phyloP scores from a whole-genome alignment of 2,329 filamentous ascomycete genomes.

The Aspergillus melleus region DNA sequence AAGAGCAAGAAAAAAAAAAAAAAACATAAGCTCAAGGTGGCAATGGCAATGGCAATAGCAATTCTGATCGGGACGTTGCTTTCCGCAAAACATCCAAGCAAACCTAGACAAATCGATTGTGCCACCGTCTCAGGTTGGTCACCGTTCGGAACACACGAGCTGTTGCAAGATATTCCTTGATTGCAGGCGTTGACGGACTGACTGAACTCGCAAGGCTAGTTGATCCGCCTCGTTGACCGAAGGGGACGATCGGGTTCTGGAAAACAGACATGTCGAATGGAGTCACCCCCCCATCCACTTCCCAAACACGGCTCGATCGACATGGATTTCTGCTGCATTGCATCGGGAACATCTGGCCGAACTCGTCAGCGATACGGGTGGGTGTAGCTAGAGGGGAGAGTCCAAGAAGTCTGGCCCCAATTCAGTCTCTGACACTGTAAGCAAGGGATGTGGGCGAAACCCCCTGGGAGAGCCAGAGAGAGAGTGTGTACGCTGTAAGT shows the following conservation, averaged over 20 bases:
- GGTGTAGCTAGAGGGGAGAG: not conserved
- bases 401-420: slow-evolving; percentile 1
- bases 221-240: slow-evolving; percentile 16
- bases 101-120: not conserved
- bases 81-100: not conserved
- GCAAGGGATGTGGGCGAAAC: slow-evolving; percentile 19
- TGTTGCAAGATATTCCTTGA: not conserved
- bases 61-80: not conserved
- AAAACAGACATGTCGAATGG: slow-evolving; percentile 19
- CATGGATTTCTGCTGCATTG: slow-evolving; percentile 13
- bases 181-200: not conserved
- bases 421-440: slow-evolving; percentile 14
- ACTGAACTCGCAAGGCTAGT: slow-evolving; percentile 4
- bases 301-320: slow-evolving; percentile 15
- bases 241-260: slow-evolving; percentile 23
- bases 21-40: not conserved
- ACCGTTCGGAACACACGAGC: not conserved
- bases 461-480: not conserved
- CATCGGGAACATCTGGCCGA: slow-evolving; percentile 2
- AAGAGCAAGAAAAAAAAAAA: too few relatives aligned
- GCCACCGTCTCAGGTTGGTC: not conserved
- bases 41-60: not conserved
- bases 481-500: too few relatives aligned
- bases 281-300: not conserved
- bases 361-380: slow-evolving; percentile 6